Evolutionary conservation across 768 basidiomycete species (phyloP), one percentile per base, ranked within the genome.

Genomic region (Boletus huronensis): DNA sequence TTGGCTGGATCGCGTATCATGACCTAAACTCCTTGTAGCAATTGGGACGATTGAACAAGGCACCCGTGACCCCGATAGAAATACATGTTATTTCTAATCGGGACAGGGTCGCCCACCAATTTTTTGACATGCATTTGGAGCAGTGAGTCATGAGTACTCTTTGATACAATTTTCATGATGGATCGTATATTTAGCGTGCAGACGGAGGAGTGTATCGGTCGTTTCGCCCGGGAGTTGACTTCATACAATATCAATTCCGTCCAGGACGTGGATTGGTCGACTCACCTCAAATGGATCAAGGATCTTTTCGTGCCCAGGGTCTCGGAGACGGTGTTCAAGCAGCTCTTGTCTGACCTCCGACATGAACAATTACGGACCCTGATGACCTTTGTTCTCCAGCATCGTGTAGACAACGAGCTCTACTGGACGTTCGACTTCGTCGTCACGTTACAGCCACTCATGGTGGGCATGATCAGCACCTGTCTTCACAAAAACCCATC

Each of bases 31-130:
- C 3, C 7, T 41, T 11, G 19, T 40, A 87, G 85, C 84, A 85
- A 82, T 63, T 84, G 11, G 85, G 85, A 5, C 70, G 82, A 38
- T 64, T 87, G 25, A 75, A 80, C 45, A 77, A 79, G 35, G 70
- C 77, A 0, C 78, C 82, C 0, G 75, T 84, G 0, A 69, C 70
- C 11, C 74, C 74, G 6, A 76, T 86, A 35, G 85, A 87, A 57
- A 75, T 87, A 8, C 85, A 87, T 62, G 85, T 87, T 5, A 79
- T 87, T 10, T 87, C 85, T 0, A 85, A 86, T 62, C 72, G 84
- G 13, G 85, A 87, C 64, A 78, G 82, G 10, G 72, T 84, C 3
- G 82, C 84, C 0, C 83, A 85, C 61, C 83, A 85, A 67, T 64
- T 83, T 0, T 87, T 88, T 58, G 85, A 88, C 62, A 64, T 86